A percentile compares a stretch with the other conserved stretches of the same genome.
phyloP scores from a whole-genome alignment of 257 asterid species.

The Oldenlandia corymbosa region DNA sequence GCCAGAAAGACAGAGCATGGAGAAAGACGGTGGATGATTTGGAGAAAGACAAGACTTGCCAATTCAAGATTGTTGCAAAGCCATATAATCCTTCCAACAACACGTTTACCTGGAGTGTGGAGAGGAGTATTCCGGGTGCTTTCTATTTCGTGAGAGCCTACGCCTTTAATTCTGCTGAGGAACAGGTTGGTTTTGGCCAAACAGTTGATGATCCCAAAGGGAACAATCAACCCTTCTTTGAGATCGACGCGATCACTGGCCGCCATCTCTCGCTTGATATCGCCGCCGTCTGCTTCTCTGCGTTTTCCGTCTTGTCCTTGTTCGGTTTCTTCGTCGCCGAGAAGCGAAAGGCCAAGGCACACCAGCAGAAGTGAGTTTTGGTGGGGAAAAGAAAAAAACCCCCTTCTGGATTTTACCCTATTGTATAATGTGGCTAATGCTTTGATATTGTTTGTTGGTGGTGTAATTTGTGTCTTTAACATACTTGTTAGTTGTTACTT shows the following conservation, averaged over 20 bases:
- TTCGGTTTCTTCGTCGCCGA: constrained; percentile 62
- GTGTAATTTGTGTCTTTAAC: neutral
- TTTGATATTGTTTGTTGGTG: neutral
- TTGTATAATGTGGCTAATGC: too few relatives aligned
- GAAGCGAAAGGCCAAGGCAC: constrained; percentile 41
- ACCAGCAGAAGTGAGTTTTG: constrained; percentile 20
- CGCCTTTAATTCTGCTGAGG: constrained; percentile 25
- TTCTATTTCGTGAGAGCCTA: constrained; percentile 60
- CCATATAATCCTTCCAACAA: constrained; percentile 37
- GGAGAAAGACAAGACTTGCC: constrained; percentile 66
- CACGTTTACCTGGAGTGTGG: constrained; percentile 36
- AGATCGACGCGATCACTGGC: constrained; percentile 43
- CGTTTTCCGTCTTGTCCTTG: constrained; percentile 51
- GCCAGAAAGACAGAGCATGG: constrained; percentile 78
- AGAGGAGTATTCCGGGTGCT: constrained; percentile 51
- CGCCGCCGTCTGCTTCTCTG: constrained; percentile 58
- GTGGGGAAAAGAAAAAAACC: too few relatives aligned
- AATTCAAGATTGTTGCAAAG: constrained; percentile 32
- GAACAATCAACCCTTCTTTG: constrained; percentile 46
- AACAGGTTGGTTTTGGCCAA: constrained; percentile 59
- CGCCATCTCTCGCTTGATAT: constrained; percentile 52
- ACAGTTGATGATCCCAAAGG: constrained; percentile 36
- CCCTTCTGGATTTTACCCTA: neutral
- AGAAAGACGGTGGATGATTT: constrained; percentile 52
- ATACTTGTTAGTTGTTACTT: too few relatives aligned